Evolutionary conservation across 1,284 basidiomycete species (phyloP), one percentile per base, ranked within the genome.

Genomic region (Rhodotorula sp.): DNA sequence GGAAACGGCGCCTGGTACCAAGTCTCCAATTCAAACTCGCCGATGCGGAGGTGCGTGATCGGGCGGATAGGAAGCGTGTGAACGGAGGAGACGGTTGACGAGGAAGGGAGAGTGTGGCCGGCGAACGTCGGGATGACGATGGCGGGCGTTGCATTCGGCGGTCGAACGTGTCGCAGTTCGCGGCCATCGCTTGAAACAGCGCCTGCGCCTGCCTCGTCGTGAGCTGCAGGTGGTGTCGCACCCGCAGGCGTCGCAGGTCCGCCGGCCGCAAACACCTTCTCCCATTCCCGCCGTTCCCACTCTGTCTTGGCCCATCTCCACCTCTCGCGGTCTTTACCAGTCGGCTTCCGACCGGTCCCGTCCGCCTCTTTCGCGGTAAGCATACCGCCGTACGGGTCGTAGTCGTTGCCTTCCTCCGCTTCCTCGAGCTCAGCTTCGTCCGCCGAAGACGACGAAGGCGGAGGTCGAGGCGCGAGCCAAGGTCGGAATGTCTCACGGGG

Each of bases 1-100:
- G 96, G 96, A 79, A 98, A 99, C 2, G 96, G 96, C 17, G 96
- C 95, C 78, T 97, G 92, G 80, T 93, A 99, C 96, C 96, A 99
- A 0, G 95, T 97, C 78, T 95, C 89, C 78, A 99, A 94, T 79
- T 99, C 94, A 79, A 85, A 96, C 24, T 88, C 85, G n/a, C 94
- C 95, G 77, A 99, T 96, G 27, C 88, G 88, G 82, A 96, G 94
- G 70, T 64, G 64, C 44, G 66, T 60, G 56, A 72, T 73, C 24
- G 73, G 73, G 8, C 66, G 48, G 59, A 69, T 59, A 27, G 58
- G 66, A 30, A 62, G 59, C 39, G 39, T 44, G 39, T 44, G 39
- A 44, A 13, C 39, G 39, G 55, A 63, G 17, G 76, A 54, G 48
- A 70, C 66, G 29, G 48, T 64, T 24, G 67, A 66, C 52, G 51